Evolutionary conservation across 2,329 filamentous ascomycete species (phyloP).

Genomic region (Teratosphaeria pseudoeucalypti): DNA sequence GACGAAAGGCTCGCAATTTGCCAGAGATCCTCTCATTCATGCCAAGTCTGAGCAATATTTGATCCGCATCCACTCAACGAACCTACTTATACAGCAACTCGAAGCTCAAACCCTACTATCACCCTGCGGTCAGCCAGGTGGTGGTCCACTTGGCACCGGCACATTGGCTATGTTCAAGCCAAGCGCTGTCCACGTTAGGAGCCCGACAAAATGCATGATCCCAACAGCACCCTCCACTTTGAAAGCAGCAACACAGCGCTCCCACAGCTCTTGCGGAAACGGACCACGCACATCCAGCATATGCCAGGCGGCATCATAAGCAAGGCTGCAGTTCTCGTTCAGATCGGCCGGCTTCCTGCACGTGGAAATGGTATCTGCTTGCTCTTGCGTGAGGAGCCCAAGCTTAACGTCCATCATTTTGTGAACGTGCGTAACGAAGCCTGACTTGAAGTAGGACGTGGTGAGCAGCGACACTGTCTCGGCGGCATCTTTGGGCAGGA

Average conservation of each 20-base stretch:
- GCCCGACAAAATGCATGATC: background rate
- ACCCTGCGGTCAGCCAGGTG: background rate
- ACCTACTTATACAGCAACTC: background rate
- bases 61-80: background rate
- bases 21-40: background rate
- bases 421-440: background rate
- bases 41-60: background rate
- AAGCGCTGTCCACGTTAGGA: background rate
- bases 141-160: background rate
- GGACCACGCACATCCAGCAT: background rate
- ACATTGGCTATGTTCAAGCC: background rate
- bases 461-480: background rate
- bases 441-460: background rate
- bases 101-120: background rate
- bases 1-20: too few relatives aligned
- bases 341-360: background rate
- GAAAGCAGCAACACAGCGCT: background rate
- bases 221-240: background rate
- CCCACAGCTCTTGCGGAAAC: slow-evolving; percentile 1
- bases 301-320: background rate
- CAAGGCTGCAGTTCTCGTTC: background rate
- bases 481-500: background rate
- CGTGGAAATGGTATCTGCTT: background rate
- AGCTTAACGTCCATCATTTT: background rate
- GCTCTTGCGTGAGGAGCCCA: background rate